Evolutionary conservation across 805 yeast species (phyloP).

Genomic region (Sungouiella thailandica): DNA sequence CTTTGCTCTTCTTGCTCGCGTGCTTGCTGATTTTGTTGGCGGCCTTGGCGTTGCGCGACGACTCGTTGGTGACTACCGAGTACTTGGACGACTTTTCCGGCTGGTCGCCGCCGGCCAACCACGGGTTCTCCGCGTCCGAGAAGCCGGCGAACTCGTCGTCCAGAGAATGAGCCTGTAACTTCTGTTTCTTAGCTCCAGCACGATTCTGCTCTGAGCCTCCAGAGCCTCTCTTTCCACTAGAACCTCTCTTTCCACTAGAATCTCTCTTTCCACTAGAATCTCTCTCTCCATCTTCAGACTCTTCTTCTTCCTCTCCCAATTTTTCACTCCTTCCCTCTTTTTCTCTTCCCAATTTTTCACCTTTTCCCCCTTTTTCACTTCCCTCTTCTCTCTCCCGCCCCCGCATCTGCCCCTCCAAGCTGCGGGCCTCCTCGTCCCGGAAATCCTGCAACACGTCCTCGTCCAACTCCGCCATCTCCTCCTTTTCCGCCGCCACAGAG

Average conservation of each 20-base stretch:
- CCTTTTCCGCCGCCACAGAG: constrained; percentile 38
- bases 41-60: constrained; percentile 34
- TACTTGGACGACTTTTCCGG: constrained; percentile 29
- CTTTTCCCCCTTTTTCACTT: constrained; percentile 7
- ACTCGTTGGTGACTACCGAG: constrained; percentile 28
- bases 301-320: constrained; percentile 6
- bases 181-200: no score
- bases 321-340: constrained; percentile 1
- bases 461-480: constrained; percentile 25
- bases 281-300: constrained; percentile 7
- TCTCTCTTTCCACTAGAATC: no score
- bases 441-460: constrained; percentile 32
- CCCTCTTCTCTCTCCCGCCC: constrained; percentile 5
- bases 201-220: no score
- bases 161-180: no score
- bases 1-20: constrained; percentile 28
- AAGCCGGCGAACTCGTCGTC: constrained; percentile 4
- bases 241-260: no score
- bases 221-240: no score
- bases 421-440: constrained; percentile 46
- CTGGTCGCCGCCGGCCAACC: constrained; percentile 22
- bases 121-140: constrained; percentile 27
- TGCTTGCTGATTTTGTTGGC: constrained; percentile 36
- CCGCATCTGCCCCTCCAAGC: constrained; percentile 34
- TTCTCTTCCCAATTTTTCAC: constrained; percentile 11